These are phyloP conservation scores for Eucalyptus pauciflora DNA, from an alignment of 345 rosid genomes.

Conservation along the genomic window DNA sequence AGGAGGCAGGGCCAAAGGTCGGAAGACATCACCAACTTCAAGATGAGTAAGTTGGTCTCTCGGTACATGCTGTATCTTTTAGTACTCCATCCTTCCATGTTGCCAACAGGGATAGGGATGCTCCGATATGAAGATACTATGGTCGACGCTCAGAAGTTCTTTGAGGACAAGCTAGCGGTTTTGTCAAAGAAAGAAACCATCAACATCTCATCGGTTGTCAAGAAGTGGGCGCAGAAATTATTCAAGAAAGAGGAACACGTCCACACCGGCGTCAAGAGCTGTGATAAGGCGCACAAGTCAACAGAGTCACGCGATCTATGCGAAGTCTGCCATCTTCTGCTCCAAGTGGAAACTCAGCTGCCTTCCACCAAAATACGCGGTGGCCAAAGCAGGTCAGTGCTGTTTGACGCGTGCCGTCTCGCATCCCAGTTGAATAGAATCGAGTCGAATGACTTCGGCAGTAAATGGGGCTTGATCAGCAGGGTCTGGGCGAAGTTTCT, in stretches of 20 bases:
- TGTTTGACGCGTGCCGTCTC: conserved; percentile 10
- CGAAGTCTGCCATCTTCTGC: not conserved
- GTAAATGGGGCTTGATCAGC: not conserved
- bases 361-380: not conserved
- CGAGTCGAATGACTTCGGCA: not conserved
- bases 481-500: conserved; percentile 8
- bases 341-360: not conserved
- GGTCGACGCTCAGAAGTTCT: not conserved
- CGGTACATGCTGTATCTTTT: not conserved
- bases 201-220: not conserved
- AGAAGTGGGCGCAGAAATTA: not conserved
- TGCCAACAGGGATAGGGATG: not conserved
- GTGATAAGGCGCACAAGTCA: not conserved
- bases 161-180: not conserved
- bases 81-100: not conserved
- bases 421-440: not conserved
- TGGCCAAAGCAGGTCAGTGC: conserved; percentile 14
- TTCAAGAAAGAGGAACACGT: not conserved
- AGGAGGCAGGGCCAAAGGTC: not conserved
- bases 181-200: not conserved
- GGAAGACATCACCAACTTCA: not conserved
- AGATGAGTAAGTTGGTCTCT: not conserved
- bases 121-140: not conserved
- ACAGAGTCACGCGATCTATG: not conserved
- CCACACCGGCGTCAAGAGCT: not conserved